Base-by-base conservation (phyloP, 2,329 filamentous ascomycete genomes). In the Ophiostoma ulmi region DNA sequence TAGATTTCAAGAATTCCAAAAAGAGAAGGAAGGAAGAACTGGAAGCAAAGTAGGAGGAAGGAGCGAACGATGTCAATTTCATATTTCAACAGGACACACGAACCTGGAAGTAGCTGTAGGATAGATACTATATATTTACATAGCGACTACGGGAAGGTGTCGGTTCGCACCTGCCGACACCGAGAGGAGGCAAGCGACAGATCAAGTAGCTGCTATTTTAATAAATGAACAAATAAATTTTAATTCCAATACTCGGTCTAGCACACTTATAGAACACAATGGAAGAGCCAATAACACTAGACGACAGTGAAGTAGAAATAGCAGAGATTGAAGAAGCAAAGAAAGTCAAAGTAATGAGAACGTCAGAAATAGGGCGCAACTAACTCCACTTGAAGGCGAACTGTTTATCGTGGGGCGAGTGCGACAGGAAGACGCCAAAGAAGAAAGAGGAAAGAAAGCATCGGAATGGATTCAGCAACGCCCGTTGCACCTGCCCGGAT, bases 151-250 rank as follows among this genome's bases (percentile, higher is more conserved):
- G 22, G 36, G 52, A 31, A 70, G 31, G 36, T 44, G 20, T 67
- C 64, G 64, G 48, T 64, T 70, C 63, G 64, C 64, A 67, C 69
- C 35, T 70, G 64, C 69, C 64, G 64, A 67, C 64, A 48, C 36
- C 41, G 67, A 58, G 36, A 35, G 55, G 22, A 41, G 48, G 38
- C 17, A 67, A 52, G 17, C 58, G 44, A 35, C 69, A 58, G 58
- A 58, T 58, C 52, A 58, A 58, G 26, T 22, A 26, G n/a, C 52
- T 26, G 52, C 44, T 58, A 55, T 11, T 44, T 69, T 55, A 38
- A 41, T 20, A 48, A 20, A 31, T 31, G n/a, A n/a, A n/a, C n/a
- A 31, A 31, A 31, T 31, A 3, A 31, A 31, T 3, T 3, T 31
- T 31, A 31, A 4, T 3, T 31, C 31, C 31, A 31, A 31, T 69